Base-by-base conservation (phyloP, 495 filamentous ascomycete species). In the Glonium stellatum region DNA sequence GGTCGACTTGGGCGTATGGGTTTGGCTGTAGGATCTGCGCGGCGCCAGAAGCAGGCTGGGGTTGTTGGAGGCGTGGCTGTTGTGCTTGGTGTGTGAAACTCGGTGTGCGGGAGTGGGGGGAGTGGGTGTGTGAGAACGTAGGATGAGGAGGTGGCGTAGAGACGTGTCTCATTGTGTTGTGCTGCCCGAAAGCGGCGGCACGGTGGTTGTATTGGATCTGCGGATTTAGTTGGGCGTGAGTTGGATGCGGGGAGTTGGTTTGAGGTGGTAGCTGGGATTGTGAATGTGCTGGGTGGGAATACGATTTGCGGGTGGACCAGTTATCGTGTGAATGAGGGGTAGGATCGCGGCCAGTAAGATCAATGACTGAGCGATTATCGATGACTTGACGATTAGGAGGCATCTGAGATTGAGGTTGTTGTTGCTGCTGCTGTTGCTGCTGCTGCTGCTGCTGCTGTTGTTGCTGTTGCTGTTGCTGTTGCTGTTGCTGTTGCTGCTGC, bases 341-440 rank as follows among this genome's bases (percentile, higher is more conserved):
- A 31, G 34, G 23, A 37, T 55, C 53, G 53, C 53, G 53, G 25
- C 34, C 18, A 25, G 53, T 37, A 37, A 55, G 53, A 55, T 55
- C 53, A 9, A 51, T 31, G 25, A 51, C 25, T 51, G 2, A 22
- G 31, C 21, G 23, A 15, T 31, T 37, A 11, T n/a, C 53, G 21
- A 51, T 31, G 25, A 51, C 25, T 51, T 27, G 48, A 19, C 21
- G 23, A 15, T 31, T 37, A 11, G 25, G 19, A 55, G 53, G 15
- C 15, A 57, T 51, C 57, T 67, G 65, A 13, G 49, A 55, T 36
- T 62, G 41, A 5, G 42, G 52, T 47, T 69, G 63, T 46, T 60
- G 55, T 19, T 67, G 55, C 27, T 57, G 61, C 51, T 46, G 54
- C 11, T 59, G 60, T 13, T 21, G 25, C 27, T 55, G 65, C 49